Conservation (phyloP, 1,139 yeast genomes). For the Yamadazyma friedrichii region DNA sequence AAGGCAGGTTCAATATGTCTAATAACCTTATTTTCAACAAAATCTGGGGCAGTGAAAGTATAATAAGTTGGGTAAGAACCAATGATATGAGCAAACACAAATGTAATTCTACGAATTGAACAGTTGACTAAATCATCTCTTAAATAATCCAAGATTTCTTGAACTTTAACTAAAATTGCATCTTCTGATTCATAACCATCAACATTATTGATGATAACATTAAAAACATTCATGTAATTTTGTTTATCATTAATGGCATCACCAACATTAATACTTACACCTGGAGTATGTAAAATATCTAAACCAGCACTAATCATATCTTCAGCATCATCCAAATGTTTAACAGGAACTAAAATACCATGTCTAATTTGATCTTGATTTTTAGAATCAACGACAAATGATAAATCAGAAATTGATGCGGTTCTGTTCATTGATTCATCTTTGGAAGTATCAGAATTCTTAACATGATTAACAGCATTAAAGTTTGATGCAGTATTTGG, state of each 20-base stretch:
- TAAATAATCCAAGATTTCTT: constrained; percentile 65
- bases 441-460: constrained; percentile 26
- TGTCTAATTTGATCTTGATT: constrained; percentile 62
- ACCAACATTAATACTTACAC: constrained; percentile 25
- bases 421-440: constrained; percentile 68
- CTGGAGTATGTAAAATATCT: constrained; percentile 59
- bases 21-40: constrained; percentile 80
- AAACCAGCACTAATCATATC: constrained; percentile 77
- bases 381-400: constrained; percentile 72
- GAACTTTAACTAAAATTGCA: constrained; percentile 61
- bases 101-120: constrained; percentile 87
- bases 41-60: constrained; percentile 89
- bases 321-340: constrained; percentile 86
- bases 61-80: constrained; percentile 94
- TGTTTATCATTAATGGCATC: constrained; percentile 21
- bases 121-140: constrained; percentile 68
- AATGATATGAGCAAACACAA: constrained; percentile 77
- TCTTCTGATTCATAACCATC: constrained; percentile 76
- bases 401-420: constrained; percentile 87
- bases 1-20: constrained; percentile 98
- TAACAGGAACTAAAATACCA: constrained; percentile 83
- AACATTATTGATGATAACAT: constrained; percentile 69
- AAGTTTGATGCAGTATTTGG: constrained; percentile 68
- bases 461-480: constrained; percentile 58
- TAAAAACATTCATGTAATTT: constrained; percentile 72